Evolutionary conservation across 129 eudicot species (phyloP).

Genomic region (Helianthus tuberosus): DNA sequence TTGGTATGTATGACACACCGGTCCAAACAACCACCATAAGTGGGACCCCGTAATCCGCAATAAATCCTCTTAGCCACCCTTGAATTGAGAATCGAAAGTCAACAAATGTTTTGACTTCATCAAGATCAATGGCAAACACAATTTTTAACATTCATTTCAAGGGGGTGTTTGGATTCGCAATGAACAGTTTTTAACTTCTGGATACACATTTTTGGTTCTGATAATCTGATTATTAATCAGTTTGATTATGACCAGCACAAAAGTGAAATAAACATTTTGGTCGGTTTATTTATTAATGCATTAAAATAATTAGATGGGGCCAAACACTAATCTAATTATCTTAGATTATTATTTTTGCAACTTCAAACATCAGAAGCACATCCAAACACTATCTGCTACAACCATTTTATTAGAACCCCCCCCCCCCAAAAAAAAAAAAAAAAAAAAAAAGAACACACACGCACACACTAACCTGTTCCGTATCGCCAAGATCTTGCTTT

Average conservation of each 20-base stretch:
- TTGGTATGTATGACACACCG: constrained; percentile 87
- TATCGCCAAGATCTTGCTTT: constrained; percentile 99
- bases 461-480: constrained; percentile 64
- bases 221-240: not conserved
- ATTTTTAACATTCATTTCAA: not conserved
- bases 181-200: not conserved
- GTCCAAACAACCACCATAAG: constrained; percentile 97
- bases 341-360: not conserved
- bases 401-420: not conserved
- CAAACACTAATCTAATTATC: not conserved
- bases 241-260: not conserved
- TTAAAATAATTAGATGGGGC: not conserved
- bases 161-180: not conserved
- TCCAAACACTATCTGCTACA: not conserved
- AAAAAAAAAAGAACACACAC: no score
- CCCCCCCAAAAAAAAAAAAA: no score
- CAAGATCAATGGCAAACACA: not conserved
- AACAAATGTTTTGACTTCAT: constrained; percentile 14
- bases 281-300: not conserved
- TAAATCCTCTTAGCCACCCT: constrained; percentile 93
- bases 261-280: not conserved
- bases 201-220: not conserved
- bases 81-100: constrained; percentile 25
- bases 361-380: not conserved
- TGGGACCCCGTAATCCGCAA: constrained; percentile 98